Conservation (phyloP, 176 grass and related monocot genomes). For the barley (Hordeum vulgare) region DNA sequence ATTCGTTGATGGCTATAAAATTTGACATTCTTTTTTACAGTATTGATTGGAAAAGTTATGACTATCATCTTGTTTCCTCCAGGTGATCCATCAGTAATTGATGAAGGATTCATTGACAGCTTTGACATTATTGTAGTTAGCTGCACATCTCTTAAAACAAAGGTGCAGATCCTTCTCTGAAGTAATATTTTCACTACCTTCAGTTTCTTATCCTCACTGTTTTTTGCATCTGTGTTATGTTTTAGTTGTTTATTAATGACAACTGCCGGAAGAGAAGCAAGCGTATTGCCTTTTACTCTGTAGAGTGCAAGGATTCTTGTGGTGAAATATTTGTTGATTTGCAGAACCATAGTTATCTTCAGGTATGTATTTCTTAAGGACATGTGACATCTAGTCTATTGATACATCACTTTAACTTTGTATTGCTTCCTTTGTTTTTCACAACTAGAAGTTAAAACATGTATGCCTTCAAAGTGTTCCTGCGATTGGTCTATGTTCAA, state of each 20-base stretch:
- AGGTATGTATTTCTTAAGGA: conserved; percentile 38
- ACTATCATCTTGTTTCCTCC: conserved; percentile 27
- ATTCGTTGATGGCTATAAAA: background rate
- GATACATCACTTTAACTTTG: background rate
- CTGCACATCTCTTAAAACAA: conserved; percentile 59
- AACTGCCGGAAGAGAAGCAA: conserved; percentile 77
- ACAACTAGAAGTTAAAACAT: background rate
- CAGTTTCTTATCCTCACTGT: background rate
- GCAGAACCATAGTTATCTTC: conserved; percentile 70
- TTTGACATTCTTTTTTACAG: background rate
- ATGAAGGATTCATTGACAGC: conserved; percentile 72
- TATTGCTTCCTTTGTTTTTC: background rate
- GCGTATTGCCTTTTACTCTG: conserved; percentile 73
- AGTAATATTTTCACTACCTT: background rate
- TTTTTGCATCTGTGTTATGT: conserved; percentile 14
- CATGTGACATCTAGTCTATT: background rate
- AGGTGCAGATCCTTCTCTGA: conserved; percentile 45
- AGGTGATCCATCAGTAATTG: conserved; percentile 74
- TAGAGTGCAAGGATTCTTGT: conserved; percentile 87
- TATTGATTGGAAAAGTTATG: background rate
- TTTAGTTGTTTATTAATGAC: conserved; percentile 66
- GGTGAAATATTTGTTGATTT: conserved; percentile 97
- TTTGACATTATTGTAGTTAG: conserved; percentile 90
- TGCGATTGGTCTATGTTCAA: too few relatives aligned
- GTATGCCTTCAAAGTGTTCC: background rate